Evolutionary conservation across 208 protist genomes (phyloP).

Genomic region (Leishmania amazonensis): DNA sequence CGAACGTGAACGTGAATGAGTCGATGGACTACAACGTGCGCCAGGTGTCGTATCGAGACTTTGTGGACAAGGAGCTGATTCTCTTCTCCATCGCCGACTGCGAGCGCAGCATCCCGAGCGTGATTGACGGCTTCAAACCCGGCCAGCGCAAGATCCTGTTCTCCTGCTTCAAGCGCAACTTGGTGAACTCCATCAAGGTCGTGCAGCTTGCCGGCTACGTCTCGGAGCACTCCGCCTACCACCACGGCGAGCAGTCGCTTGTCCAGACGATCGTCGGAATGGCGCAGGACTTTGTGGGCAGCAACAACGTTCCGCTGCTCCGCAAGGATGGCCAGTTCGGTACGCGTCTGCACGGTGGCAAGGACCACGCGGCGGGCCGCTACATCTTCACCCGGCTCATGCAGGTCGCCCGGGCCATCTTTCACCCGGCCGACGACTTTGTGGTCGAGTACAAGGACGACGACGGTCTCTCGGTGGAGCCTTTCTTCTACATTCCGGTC

Average conservation of each 20-base stretch:
- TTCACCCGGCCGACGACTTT: slow-evolving; percentile 97
- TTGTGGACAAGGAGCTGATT: slow-evolving; percentile 99
- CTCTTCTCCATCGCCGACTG: slow-evolving; percentile 98
- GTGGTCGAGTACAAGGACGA: slow-evolving; percentile 98
- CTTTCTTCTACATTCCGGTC: slow-evolving; percentile 98
- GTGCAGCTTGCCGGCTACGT: slow-evolving; percentile 99
- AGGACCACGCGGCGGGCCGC: slow-evolving; percentile 98
- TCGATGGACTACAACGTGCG: slow-evolving; percentile 92
- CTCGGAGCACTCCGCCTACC: slow-evolving; percentile 99
- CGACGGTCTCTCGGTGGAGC: slow-evolving; percentile 99
- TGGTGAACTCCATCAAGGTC: slow-evolving; percentile 99
- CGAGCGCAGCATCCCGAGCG: slow-evolving; percentile 93
- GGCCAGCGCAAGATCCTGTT: slow-evolving; percentile 99
- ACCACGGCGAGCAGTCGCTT: slow-evolving; percentile 99
- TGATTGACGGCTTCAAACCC: slow-evolving; percentile 99
- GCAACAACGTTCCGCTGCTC: slow-evolving; percentile 99
- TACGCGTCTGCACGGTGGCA: slow-evolving; percentile 97
- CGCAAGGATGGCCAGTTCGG: slow-evolving; percentile 99
- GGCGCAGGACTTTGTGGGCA: slow-evolving; percentile 98
- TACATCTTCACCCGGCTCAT: slow-evolving; percentile 99
- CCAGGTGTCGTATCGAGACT: slow-evolving; percentile 94
- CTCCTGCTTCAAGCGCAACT: slow-evolving; percentile 99
- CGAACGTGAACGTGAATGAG: slow-evolving; percentile 82
- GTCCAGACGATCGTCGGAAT: slow-evolving; percentile 98
- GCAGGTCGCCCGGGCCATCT: slow-evolving; percentile 94